These are phyloP conservation scores for Podospora pseudopauciseta DNA, from an alignment of 495 filamentous ascomycete species.

Conservation along the genomic window DNA sequence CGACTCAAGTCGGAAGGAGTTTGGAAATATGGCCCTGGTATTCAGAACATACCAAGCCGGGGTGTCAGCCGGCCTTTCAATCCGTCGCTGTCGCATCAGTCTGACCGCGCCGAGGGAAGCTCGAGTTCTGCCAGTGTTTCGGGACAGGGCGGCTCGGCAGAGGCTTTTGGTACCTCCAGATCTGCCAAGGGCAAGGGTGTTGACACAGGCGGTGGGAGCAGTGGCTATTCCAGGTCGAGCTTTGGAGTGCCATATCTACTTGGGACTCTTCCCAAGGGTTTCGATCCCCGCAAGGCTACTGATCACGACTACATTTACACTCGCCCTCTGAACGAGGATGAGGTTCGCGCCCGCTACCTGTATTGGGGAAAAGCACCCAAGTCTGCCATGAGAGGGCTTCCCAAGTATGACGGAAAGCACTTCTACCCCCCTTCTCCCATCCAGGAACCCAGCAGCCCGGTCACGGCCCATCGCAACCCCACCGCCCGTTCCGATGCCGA, in stretches of 20 bases:
- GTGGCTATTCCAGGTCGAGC: conserved; percentile 3
- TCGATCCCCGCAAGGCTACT: conserved; percentile 31
- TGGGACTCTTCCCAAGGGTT: conserved; percentile 40
- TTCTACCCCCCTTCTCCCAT: conserved; percentile 53
- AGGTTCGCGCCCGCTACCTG: conserved; percentile 45
- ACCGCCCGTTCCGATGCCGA: conserved; percentile 15
- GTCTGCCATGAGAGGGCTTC: conserved; percentile 42
- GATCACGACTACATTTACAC: conserved; percentile 45
- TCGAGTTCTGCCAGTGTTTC: background rate
- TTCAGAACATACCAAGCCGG: background rate
- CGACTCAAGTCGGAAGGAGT: background rate
- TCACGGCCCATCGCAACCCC: conserved; percentile 8
- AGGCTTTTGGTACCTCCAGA: background rate
- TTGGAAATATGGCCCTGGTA: background rate
- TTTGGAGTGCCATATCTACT: conserved; percentile 42
- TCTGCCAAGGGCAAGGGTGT: background rate
- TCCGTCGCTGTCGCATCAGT: background rate
- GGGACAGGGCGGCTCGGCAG: background rate
- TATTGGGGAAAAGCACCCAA: conserved; percentile 50
- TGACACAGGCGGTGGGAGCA: background rate
- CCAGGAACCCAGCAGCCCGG: conserved; percentile 28
- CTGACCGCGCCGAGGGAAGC: background rate
- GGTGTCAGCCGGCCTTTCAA: background rate
- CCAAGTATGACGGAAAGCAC: conserved; percentile 55
- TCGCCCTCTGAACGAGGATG: conserved; percentile 46